Evolutionary conservation across 2,329 filamentous ascomycete species (phyloP), one percentile per base, ranked within the genome.

Genomic region (Calonectria honghensis): DNA sequence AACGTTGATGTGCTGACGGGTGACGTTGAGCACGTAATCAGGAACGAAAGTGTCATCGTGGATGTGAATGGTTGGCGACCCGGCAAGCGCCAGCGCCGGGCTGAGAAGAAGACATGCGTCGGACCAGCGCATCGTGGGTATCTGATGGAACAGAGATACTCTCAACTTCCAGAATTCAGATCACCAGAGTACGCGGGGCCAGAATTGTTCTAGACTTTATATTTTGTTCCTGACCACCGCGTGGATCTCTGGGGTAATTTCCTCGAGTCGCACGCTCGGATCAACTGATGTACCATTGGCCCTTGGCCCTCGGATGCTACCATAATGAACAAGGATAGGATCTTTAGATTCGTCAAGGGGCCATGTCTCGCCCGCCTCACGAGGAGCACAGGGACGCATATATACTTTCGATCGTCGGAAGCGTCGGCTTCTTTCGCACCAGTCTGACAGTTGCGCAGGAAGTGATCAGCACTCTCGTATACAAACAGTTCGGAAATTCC

Each of bases 11-110:
- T 39, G 5, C 35, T 63, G 57, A 24, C 57, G 24, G 57, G 57
- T 63, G 57, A 63, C 57, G 57, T 63, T 63, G 35, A 63, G 57
- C n/a, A 63, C 57, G 39, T 41, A 63, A 41, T 63, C 57, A 16
- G 57, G 57, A 18, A 41, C 37, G 16, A 63, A 63, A 7, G 57
- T 29, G n/a, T 41, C 57, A 63, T 63, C 57, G 37, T 63, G 57
- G 6, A 63, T 18, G 24, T 63, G 57, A 41, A 63, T 24, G 37
- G n/a, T 41, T 4, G 57, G 57, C 57, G 24, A 41, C 6, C 52
- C 52, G 37, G 57, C 57, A 41, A 39, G 24, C 7, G 57, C 57
- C 57, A 63, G 57, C n/a, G 57, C 57, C 16, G 57, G 16, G 13
- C 24, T 20, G 35, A 63, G 32, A 7, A 63, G 32, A 4, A 63